Percentiles rank a stretch among this genome's conserved stretches.
These are phyloP conservation scores for Colletotrichum sublineola DNA, from an alignment of 2,329 filamentous ascomycete genomes.

Conservation along the genomic window DNA sequence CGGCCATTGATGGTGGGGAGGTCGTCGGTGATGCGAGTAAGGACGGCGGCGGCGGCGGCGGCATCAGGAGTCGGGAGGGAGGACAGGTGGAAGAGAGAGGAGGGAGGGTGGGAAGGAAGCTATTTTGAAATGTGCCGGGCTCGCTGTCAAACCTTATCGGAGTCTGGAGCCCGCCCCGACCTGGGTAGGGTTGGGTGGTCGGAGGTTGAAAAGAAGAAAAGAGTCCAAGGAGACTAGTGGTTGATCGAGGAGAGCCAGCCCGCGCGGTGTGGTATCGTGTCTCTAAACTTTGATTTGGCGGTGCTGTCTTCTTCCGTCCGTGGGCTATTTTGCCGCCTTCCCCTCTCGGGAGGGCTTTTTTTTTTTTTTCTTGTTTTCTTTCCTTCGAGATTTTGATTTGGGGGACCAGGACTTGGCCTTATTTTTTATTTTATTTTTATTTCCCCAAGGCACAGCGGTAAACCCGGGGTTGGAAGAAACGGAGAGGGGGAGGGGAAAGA, in stretches of 20 bases:
- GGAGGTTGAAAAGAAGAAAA: slow-evolving; percentile 23
- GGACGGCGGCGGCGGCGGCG: slow-evolving; percentile 14
- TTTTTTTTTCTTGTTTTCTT: background rate
- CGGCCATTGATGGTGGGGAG: slow-evolving; percentile 33
- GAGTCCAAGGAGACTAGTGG: slow-evolving; percentile 7
- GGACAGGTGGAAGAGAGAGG: background rate
- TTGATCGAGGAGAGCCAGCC: slow-evolving; percentile 1
- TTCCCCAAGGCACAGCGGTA: background rate
- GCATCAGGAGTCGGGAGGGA: slow-evolving; percentile 2
- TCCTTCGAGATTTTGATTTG: background rate
- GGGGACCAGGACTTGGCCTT: background rate
- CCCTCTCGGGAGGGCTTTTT: background rate
- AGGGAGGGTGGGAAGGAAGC: background rate
- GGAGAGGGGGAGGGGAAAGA: background rate
- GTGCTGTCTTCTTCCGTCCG: background rate
- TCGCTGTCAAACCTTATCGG: background rate
- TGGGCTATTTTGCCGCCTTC: background rate
- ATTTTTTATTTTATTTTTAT: background rate
- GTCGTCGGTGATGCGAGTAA: background rate
- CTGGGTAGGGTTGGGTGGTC: background rate
- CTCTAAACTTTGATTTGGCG: slow-evolving; percentile 8
- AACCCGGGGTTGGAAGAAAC: background rate
- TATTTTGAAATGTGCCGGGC: slow-evolving; percentile 9
- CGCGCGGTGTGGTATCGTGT: slow-evolving; percentile 11
- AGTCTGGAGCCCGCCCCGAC: background rate